phyloP scores from a whole-genome alignment of 306 rosid species.

The Malus sieversii region DNA sequence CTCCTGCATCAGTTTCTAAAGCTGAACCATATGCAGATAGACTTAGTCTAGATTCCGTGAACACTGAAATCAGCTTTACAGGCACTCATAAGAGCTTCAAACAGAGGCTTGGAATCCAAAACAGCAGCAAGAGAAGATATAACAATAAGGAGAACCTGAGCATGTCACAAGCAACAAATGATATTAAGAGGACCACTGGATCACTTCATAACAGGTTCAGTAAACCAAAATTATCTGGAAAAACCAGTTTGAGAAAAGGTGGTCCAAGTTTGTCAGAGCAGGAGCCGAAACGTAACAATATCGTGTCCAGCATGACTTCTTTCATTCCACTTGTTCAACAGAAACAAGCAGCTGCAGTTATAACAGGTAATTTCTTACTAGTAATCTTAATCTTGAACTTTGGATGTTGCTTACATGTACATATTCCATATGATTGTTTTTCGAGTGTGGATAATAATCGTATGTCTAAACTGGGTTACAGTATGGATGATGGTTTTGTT shows the following conservation, averaged over 20 bases:
- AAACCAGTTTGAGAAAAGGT: constrained; percentile 36
- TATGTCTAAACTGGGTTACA: background rate
- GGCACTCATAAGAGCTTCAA: constrained; percentile 43
- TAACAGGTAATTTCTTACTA: constrained; percentile 45
- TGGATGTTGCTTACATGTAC: background rate
- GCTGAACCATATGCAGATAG: constrained; percentile 34
- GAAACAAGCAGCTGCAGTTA: constrained; percentile 71
- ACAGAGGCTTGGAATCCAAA: constrained; percentile 39
- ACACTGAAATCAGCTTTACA: constrained; percentile 35
- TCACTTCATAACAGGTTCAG: constrained; percentile 38
- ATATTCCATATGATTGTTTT: background rate
- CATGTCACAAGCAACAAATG: too few species aligned
- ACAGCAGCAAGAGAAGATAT: constrained; percentile 33
- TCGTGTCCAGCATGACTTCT: constrained; percentile 67
- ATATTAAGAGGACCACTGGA: constrained; percentile 37
- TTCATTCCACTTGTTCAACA: constrained; percentile 91
- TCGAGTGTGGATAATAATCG: background rate
- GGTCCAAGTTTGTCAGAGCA: constrained; percentile 32
- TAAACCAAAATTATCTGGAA: constrained; percentile 56
- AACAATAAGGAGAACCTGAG: constrained; percentile 43
- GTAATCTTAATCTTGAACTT: background rate
- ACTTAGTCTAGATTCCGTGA: constrained; percentile 41
- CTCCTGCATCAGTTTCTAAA: constrained; percentile 39
- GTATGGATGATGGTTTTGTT: background rate
- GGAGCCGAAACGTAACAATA: constrained; percentile 50